phyloP scores from a whole-genome alignment of 2,329 filamentous ascomycete species.

The Chaetomium strumarium region DNA sequence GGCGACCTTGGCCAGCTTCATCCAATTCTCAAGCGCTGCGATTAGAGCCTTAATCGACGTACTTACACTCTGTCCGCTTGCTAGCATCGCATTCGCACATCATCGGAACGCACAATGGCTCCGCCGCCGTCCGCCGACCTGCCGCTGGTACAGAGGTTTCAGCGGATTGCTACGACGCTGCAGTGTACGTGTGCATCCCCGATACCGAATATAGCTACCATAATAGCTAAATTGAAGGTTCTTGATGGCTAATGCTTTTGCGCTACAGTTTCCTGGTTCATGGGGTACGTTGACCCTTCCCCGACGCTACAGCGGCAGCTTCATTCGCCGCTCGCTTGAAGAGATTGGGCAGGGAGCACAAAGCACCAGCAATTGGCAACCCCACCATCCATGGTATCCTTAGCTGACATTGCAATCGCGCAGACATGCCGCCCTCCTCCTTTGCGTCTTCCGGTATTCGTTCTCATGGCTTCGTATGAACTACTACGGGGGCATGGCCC shows the following conservation, averaged over 20 bases:
- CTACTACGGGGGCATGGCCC: constrained; percentile 69
- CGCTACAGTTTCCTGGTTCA: constrained; percentile 66
- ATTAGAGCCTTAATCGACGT: constrained; percentile 3
- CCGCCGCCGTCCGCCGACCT: constrained; percentile 65
- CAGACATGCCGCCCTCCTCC: constrained; percentile 81
- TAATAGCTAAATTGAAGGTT: neutral
- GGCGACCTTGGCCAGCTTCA: constrained; percentile 12
- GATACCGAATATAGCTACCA: neutral
- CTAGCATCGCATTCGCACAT: neutral
- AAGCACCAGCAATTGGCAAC: neutral
- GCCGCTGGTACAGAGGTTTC: constrained; percentile 68
- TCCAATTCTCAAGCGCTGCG: neutral
- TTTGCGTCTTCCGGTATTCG: constrained; percentile 75
- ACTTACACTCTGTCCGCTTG: neutral
- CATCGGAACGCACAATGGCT: constrained; percentile 48
- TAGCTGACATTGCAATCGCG: constrained; percentile 8
- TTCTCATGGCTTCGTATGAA: constrained; percentile 88
- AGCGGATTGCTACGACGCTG: constrained; percentile 77
- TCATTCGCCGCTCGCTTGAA: neutral
- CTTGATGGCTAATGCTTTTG: constrained; percentile 19
- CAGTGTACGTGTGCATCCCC: constrained; percentile 64
- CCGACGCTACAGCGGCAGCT: neutral
- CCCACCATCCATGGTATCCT: neutral
- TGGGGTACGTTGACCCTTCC: constrained; percentile 56
- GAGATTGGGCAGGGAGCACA: neutral